Conservation (phyloP, 2,329 filamentous ascomycete species). For the Fusarium poae region DNA sequence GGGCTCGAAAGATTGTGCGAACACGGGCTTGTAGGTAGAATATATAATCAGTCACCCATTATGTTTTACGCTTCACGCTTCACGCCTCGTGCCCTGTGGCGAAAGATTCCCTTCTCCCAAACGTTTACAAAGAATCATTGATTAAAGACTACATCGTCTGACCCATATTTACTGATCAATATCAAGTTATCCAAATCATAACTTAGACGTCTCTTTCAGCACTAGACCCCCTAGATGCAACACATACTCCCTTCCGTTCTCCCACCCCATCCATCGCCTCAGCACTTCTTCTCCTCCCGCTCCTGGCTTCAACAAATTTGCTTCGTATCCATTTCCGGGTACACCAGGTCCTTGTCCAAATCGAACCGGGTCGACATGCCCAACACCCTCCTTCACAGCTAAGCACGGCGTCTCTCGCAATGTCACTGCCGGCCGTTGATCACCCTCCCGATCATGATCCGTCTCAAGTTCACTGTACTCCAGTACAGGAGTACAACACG, state of each 20-base stretch:
- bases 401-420: slow-evolving; percentile 77
- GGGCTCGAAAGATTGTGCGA: slow-evolving; percentile 25
- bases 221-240: slow-evolving; percentile 73
- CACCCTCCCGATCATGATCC: slow-evolving; percentile 66
- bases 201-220: slow-evolving; percentile 54
- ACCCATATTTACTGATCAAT: background rate
- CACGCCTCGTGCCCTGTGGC: no score
- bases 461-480: slow-evolving; percentile 77
- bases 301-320: slow-evolving; percentile 71
- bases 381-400: slow-evolving; percentile 66
- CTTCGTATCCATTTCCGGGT: slow-evolving; percentile 75
- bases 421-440: slow-evolving; percentile 78
- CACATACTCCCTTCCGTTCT: slow-evolving; percentile 77
- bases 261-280: slow-evolving; percentile 82
- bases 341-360: slow-evolving; percentile 75
- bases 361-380: slow-evolving; percentile 51
- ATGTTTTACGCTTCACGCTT: background rate
- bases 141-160: background rate
- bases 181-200: slow-evolving; percentile 42
- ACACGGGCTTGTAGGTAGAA: slow-evolving; percentile 47
- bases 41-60: slow-evolving; percentile 43
- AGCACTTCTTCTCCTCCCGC: slow-evolving; percentile 79
- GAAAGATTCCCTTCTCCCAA: background rate
- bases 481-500: slow-evolving; percentile 90
- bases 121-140: background rate